Percentiles rank a stretch among this genome's conserved stretches.
These are phyloP conservation scores for Kazachstania sp. DNA, from an alignment of 1,139 yeast genomes.

Conservation along the genomic window DNA sequence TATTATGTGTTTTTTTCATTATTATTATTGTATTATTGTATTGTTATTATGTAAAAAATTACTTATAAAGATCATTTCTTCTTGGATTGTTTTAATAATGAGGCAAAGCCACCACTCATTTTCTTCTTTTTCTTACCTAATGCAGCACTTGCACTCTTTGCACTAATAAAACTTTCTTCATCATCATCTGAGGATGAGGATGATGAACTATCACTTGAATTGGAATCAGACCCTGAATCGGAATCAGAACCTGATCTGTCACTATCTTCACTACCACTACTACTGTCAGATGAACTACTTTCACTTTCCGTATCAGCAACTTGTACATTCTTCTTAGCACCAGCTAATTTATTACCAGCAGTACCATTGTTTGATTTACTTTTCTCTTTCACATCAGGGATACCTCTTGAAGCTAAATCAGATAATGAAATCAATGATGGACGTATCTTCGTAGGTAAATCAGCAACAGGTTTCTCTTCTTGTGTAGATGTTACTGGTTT, in stretches of 20 bases:
- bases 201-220: conserved; percentile 12
- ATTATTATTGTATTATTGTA: background rate
- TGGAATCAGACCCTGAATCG: conserved; percentile 1
- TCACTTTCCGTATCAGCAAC: background rate
- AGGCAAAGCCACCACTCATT: conserved; percentile 42
- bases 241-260: conserved; percentile 3
- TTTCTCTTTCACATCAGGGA: conserved; percentile 52
- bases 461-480: conserved; percentile 9
- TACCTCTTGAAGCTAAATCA: conserved; percentile 51
- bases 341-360: background rate
- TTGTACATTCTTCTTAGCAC: background rate
- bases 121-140: conserved; percentile 32
- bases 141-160: conserved; percentile 36
- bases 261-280: conserved; percentile 56
- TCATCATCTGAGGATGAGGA: conserved; percentile 15
- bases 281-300: conserved; percentile 30
- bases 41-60: background rate
- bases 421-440: conserved; percentile 44
- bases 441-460: conserved; percentile 22
- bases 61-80: conserved; percentile 12
- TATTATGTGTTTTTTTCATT: background rate
- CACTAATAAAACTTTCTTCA: conserved; percentile 33
- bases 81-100: conserved; percentile 45
- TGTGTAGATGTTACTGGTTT: background rate
- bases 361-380: background rate